These are phyloP conservation scores for Debaryomyces nepalensis DNA, from an alignment of 1,139 yeast genomes.

Conservation along the genomic window DNA sequence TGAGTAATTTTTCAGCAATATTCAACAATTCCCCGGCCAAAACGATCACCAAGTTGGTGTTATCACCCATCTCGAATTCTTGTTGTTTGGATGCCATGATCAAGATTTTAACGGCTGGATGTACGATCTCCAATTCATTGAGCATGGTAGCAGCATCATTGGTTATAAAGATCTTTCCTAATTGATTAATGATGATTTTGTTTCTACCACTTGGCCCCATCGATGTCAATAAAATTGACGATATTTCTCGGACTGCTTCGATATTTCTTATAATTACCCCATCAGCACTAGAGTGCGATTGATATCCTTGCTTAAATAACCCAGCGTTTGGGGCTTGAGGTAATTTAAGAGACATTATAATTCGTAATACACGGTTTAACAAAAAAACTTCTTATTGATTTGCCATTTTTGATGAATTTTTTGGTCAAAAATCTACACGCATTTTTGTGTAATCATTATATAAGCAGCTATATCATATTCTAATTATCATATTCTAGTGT, in stretches of 20 bases:
- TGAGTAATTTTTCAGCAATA: constrained; percentile 79
- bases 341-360: constrained; percentile 78
- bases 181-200: constrained; percentile 84
- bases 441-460: constrained; percentile 11
- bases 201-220: constrained; percentile 98
- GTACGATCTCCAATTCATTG: constrained; percentile 90
- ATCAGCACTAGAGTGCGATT: constrained; percentile 83
- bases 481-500: no score
- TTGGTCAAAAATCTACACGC: constrained; percentile 9
- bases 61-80: constrained; percentile 75
- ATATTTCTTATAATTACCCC: constrained; percentile 94
- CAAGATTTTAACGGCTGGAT: constrained; percentile 94
- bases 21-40: constrained; percentile 91
- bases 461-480: no score
- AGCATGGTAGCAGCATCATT: constrained; percentile 97
- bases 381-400: constrained; percentile 3
- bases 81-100: constrained; percentile 98
- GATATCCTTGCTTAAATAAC: constrained; percentile 95
- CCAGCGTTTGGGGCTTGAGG: constrained; percentile 96
- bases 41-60: constrained; percentile 51
- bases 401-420: constrained; percentile 11
- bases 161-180: constrained; percentile 86
- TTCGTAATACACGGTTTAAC: constrained; percentile 4
- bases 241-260: constrained; percentile 91
- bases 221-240: constrained; percentile 88